Evolutionary conservation across 2,329 filamentous ascomycete genomes (phyloP), one percentile per base, ranked within the genome.

Genomic region (Hysterium pulicare): DNA sequence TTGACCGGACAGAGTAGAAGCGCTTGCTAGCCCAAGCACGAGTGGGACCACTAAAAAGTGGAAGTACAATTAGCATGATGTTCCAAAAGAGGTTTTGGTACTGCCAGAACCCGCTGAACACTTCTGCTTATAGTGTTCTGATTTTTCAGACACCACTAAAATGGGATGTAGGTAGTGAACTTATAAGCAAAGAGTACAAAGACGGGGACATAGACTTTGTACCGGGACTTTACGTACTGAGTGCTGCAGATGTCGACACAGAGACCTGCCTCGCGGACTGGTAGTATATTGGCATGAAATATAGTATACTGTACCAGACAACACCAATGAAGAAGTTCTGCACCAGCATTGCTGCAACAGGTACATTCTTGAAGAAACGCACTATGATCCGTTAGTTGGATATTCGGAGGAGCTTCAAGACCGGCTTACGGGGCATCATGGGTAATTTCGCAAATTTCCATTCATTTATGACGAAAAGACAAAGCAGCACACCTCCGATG

Each of bases 271-370:
- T 69, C 3, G 73, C 77, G 43, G 82, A 82, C 49, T 84, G 79
- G 33, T 79, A 77, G 58, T 81, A 84, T 0, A 83, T 64, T 1
- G 81, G 81, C 4, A 84, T 58, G 51, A 79, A 84, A 59, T 82
- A 84, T 2, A 83, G 62, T 43, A 75, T 74, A 2, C 73, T 69
- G 50, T 82, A 81, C 51, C 81, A 83, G 1, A 76, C 74, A 11
- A 76, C 68, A 4, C 82, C 80, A 17, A 83, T 72, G 17, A 86
- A 62, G 48, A 84, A 76, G 54, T 74, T 78, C 53, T 84, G 78
- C 3, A 72, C 31, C 36, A 84, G 65, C 46, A 86, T 73, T 6
- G 77, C 69, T 17, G 68, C 66, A 6, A 84, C 69, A 5, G 79
- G 71, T 15, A 64, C 63, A 46, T 73, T 79, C 28, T 66, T 71